Base-by-base conservation (phyloP, 1,284 basidiomycete species). In the Ceratobasidium sp. region DNA sequence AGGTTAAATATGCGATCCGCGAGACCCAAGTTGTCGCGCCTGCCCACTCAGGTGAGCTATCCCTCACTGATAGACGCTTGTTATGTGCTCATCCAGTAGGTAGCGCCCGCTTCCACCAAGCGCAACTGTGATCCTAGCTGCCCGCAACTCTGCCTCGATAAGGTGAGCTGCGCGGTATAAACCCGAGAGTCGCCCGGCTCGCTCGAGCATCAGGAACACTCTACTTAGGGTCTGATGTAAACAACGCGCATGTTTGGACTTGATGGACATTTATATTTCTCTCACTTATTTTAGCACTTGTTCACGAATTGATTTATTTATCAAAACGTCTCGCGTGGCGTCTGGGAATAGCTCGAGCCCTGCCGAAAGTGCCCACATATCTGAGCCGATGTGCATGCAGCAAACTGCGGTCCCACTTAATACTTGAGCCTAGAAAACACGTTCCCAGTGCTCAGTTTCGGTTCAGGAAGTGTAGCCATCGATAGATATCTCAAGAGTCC, bases 21-120 rank as follows among this genome's bases (percentile, higher is more conserved):
- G 58, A 58, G 56, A 39, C 58, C 13, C n/a, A 61, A 19, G 16
- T 27, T 16, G 39, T 41, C n/a, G 27, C 58, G n/a, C 39, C 58
- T 8, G 39, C 22, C n/a, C n/a, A 24, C 19, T 31, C 27, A 1
- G 37, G 37, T 61, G 16, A 61, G 56, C n/a, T 19, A 16, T 37
- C 53, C 31, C 5, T 39, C 34, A 19, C 4, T 39, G 34, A 34
- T 43, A 19, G 27, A 24, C 37, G 58, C 58, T 24, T 61, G 19
- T n/a, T 24, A 16, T 54, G 27, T 54, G 58, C 58, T 61, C 39
- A 61, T 24, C 58, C 27, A 19, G 6, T 27, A 24, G 7, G 7
- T 39, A 41, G 58, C 34, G 22, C 31, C 58, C 9, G 27, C 39
- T 9, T 19, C 39, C 31, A 13, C 19, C 19, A 61, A 61, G 39